Conservation (phyloP, 345 rosid genomes). For the Ricinus communis region DNA sequence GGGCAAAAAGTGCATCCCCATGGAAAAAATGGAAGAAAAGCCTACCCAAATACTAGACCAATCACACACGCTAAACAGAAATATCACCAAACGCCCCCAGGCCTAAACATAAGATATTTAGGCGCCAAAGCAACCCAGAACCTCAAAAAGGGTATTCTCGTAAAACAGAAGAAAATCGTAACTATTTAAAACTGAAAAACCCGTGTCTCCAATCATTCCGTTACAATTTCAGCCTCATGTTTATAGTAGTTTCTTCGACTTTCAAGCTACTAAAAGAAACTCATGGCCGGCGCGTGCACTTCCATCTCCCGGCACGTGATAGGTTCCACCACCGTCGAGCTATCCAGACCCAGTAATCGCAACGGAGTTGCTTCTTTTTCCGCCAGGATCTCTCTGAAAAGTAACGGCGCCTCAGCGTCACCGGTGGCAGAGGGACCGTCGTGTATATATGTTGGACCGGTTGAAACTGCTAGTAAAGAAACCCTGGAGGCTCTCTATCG, state of each 20-base stretch:
- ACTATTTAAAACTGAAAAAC: background rate
- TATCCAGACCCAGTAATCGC: conserved; percentile 37
- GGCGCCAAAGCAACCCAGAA: conserved; percentile 22
- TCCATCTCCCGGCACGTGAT: conserved; percentile 50
- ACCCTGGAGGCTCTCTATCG: conserved; percentile 91
- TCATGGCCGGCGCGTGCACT: conserved; percentile 71
- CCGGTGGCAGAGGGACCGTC: conserved; percentile 75
- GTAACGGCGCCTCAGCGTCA: conserved; percentile 36
- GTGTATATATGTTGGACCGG: conserved; percentile 83
- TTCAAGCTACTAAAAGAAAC: background rate
- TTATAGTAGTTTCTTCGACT: background rate
- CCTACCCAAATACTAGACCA: too few relatives aligned
- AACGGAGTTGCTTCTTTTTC: conserved; percentile 44
- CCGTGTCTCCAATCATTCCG: conserved; percentile 1
- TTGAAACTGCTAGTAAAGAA: conserved; percentile 90
- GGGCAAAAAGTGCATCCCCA: too few relatives aligned
- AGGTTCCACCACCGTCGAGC: conserved; percentile 40
- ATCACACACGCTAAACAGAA: too few relatives aligned
- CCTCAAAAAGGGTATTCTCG: conserved; percentile 33
- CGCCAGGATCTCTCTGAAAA: conserved; percentile 43
- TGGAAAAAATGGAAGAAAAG: too few relatives aligned
- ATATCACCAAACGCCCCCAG: too few relatives aligned
- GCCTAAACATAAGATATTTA: too few relatives aligned
- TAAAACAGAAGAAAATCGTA: conserved; percentile 2
- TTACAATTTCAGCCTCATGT: conserved; percentile 10